phyloP scores from a whole-genome alignment of 768 basidiomycete species.

The Leccinum barrowsii region DNA sequence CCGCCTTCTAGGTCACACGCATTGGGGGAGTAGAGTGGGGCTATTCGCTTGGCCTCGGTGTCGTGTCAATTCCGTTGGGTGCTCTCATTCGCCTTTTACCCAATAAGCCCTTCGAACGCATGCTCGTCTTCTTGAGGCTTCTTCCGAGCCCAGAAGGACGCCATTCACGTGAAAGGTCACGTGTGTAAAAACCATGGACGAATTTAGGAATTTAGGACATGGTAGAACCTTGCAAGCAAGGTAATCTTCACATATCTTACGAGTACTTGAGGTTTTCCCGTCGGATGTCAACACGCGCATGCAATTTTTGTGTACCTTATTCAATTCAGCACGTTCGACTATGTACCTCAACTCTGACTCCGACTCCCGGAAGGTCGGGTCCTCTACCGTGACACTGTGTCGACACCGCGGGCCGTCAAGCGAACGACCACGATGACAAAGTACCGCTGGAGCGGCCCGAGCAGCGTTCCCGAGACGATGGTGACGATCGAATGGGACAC shows the following conservation, averaged over 20 bases:
- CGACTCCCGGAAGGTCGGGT: slow-evolving; percentile 13
- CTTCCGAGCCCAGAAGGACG: slow-evolving; percentile 54
- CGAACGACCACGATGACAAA: slow-evolving; percentile 25
- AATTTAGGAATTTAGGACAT: no score
- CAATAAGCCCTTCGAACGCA: slow-evolving; percentile 68
- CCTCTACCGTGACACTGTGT: slow-evolving; percentile 17
- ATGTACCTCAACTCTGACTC: slow-evolving; percentile 15
- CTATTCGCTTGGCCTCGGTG: slow-evolving; percentile 83
- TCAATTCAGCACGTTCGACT: slow-evolving; percentile 17
- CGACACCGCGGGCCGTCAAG: slow-evolving; percentile 12
- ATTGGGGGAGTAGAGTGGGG: slow-evolving; percentile 89
- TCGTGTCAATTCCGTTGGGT: slow-evolving; percentile 86
- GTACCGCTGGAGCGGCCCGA: slow-evolving; percentile 18
- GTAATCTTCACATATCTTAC: no score
- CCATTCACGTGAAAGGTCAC: no score
- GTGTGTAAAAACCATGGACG: no score
- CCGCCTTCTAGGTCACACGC: slow-evolving; percentile 84
- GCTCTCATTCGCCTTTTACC: slow-evolving; percentile 77
- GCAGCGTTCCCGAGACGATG: slow-evolving; percentile 23
- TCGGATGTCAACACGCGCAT: no score
- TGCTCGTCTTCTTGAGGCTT: slow-evolving; percentile 54
- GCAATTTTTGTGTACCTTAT: slow-evolving; percentile 11
- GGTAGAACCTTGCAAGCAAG: no score
- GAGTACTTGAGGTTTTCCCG: no score
- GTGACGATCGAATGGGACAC: slow-evolving; percentile 34